A percentile compares a stretch with the other conserved stretches of the same genome.
Conservation (phyloP, 2,329 filamentous ascomycete genomes). For the Colletotrichum sojae region DNA sequence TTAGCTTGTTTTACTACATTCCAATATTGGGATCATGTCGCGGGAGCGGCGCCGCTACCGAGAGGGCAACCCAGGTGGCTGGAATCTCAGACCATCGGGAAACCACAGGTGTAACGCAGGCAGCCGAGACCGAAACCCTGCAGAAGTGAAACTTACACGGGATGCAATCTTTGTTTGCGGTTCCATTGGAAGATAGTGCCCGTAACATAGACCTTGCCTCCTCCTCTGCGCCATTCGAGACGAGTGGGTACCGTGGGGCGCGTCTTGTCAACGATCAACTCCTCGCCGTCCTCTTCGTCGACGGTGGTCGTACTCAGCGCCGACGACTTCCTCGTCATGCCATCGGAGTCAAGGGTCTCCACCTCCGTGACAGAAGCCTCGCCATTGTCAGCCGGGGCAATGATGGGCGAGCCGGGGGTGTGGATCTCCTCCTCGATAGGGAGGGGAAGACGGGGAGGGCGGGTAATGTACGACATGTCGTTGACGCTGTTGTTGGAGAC, state of each 20-base stretch:
- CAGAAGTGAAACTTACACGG: conserved; percentile 75
- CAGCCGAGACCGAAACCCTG: conserved; percentile 34
- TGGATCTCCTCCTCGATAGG: conserved; percentile 94
- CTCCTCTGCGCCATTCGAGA: conserved; percentile 87
- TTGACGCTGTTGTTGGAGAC: conserved; percentile 71
- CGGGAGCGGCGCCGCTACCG: conserved; percentile 17
- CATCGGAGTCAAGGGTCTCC: conserved; percentile 64
- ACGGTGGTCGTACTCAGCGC: conserved; percentile 73
- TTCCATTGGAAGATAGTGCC: conserved; percentile 99
- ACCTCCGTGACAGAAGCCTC: conserved; percentile 66
- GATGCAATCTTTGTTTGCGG: conserved; percentile 89
- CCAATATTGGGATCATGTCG: conserved; percentile 35
- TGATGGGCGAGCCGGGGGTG: conserved; percentile 90
- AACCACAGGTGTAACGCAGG: conserved; percentile 35
- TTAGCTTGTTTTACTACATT: conserved; percentile 4
- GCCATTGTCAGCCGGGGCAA: conserved; percentile 79
- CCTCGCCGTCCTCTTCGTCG: conserved; percentile 85
- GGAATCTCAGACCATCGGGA: conserved; percentile 12
- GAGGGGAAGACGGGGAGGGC: conserved; percentile 90
- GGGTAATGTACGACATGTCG: conserved; percentile 73
- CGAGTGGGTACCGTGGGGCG: conserved; percentile 85
- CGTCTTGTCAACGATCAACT: conserved; percentile 81
- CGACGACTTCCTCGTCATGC: conserved; percentile 68
- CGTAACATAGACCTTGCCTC: conserved; percentile 95
- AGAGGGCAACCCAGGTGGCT: neutral